Conservation (phyloP, 106 monocot genomes). For the Phalaenopsis equestris region DNA sequence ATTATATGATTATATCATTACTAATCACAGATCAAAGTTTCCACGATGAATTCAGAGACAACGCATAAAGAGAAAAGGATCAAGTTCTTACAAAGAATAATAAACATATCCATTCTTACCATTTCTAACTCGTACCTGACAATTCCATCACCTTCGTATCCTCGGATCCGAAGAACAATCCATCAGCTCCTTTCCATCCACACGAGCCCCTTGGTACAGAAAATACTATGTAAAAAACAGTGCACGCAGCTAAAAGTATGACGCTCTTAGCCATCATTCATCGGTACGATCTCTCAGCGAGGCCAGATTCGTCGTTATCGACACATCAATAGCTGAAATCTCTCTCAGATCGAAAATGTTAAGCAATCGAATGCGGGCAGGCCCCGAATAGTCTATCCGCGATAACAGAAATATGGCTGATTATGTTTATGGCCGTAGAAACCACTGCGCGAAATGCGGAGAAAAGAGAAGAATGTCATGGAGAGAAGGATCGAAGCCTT, state of each 20-base stretch:
- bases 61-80: not conserved
- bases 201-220: not conserved
- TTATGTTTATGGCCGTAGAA: not conserved
- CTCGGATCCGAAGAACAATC: not conserved
- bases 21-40: not conserved
- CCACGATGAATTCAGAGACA: not conserved
- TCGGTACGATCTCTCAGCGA: not conserved
- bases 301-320: not conserved
- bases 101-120: not conserved
- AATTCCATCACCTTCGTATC: not conserved
- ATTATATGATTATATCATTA: not conserved
- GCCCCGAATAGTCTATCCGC: not conserved
- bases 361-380: not conserved
- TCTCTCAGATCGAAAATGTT: not conserved
- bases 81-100: not conserved
- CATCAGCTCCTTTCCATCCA: not conserved
- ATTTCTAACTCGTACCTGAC: slow-evolving; percentile 4
- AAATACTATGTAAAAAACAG: not conserved
- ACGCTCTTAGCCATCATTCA: slow-evolving; percentile 2
- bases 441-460: not conserved
- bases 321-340: not conserved
- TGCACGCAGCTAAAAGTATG: slow-evolving; percentile 1
- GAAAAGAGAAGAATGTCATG: not conserved
- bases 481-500: not conserved
- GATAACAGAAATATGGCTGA: not conserved